A percentile compares a stretch with the other conserved stretches of the same genome.
Evolutionary conservation across 768 basidiomycete species (phyloP).

Genomic region (Rhodotorula kratochvilovae): DNA sequence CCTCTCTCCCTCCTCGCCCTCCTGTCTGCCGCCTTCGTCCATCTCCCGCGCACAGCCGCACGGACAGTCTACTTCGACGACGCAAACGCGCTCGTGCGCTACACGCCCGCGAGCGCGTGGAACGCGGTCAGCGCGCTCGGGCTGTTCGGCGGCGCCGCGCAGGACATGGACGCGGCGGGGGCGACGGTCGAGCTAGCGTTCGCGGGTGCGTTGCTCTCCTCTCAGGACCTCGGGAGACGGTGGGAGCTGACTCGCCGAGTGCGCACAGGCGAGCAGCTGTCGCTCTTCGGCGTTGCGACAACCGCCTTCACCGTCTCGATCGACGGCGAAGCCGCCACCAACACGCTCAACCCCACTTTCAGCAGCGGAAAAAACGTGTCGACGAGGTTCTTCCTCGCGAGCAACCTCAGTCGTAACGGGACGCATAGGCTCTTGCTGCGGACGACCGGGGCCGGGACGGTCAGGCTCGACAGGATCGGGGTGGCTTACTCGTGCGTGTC

Average conservation of each 20-base stretch:
- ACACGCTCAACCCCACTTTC: no score
- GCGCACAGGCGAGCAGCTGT: constrained; percentile 25
- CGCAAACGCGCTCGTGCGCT: neutral
- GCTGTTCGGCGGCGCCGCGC: neutral
- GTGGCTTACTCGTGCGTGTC: constrained; percentile 19
- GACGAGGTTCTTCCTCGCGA: neutral
- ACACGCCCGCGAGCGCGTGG: neutral
- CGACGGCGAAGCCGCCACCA: neutral
- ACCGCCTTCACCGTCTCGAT: neutral
- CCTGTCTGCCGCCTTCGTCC: neutral
- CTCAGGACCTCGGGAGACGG: accelerated
- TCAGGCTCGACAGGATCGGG: constrained; percentile 5
- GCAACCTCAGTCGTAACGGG: neutral
- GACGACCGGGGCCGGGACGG: neutral
- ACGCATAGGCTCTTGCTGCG: neutral
- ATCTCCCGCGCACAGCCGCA: neutral
- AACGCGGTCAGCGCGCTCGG: neutral
- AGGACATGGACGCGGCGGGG: neutral
- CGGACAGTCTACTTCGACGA: neutral
- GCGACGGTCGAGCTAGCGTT: neutral
- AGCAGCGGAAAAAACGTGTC: neutral
- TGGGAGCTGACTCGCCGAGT: neutral
- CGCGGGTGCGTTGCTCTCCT: neutral
- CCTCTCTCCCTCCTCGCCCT: neutral
- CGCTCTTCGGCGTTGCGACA: constrained; percentile 3